Conservation (phyloP, 2,329 filamentous ascomycete species). For the Waltergamsia citrina region DNA sequence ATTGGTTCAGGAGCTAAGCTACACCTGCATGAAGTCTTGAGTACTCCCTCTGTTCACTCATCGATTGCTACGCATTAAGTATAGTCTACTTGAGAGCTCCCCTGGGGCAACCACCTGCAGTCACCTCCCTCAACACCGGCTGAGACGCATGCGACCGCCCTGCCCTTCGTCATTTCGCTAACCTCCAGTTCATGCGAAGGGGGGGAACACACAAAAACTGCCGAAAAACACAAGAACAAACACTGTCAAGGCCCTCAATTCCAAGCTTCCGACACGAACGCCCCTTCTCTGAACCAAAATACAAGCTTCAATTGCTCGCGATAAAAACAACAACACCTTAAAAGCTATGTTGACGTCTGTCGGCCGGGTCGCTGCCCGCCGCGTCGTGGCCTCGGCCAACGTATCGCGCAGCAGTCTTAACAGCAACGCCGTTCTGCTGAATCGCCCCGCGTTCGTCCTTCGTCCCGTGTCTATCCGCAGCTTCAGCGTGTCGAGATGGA, state of each 20-base stretch:
- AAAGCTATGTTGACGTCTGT: slow-evolving; percentile 33
- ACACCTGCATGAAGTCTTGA: not conserved
- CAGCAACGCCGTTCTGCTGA: slow-evolving; percentile 7
- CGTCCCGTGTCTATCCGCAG: slow-evolving; percentile 13
- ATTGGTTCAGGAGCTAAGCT: slow-evolving; percentile 15
- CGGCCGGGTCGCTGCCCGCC: slow-evolving; percentile 26
- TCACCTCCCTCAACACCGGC: not conserved
- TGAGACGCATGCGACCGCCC: slow-evolving; percentile 4
- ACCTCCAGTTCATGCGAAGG: no score
- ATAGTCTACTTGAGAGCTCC: slow-evolving; percentile 4
- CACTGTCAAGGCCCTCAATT: no score
- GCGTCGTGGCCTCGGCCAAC: slow-evolving; percentile 14
- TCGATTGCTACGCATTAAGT: slow-evolving; percentile 3
- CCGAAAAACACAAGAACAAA: no score
- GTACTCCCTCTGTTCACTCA: not conserved
- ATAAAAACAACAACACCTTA: slow-evolving; percentile 3
- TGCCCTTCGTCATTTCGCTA: slow-evolving; percentile 5
- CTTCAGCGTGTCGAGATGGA: slow-evolving; percentile 20
- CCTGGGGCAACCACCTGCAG: not conserved
- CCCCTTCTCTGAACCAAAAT: no score
- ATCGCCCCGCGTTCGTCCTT: slow-evolving; percentile 8
- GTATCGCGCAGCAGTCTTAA: slow-evolving; percentile 12
- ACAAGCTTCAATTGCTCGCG: no score
- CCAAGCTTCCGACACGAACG: no score
- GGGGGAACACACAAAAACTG: no score